Conservation (phyloP, 768 basidiomycete species). For the Boletus patriciae region DNA sequence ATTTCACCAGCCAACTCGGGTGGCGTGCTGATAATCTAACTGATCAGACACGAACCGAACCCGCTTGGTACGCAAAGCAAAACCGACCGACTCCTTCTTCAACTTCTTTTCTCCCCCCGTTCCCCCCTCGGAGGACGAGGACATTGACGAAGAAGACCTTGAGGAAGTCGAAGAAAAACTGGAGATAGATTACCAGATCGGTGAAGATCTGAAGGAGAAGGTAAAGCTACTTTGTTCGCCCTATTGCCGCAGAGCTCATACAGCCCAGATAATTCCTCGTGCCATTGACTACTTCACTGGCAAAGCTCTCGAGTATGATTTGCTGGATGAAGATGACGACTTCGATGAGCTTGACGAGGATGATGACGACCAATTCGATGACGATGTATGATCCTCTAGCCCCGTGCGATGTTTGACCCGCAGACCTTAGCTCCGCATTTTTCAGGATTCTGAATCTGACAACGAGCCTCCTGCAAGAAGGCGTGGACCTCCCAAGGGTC, state of each 20-base stretch:
- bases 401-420: conserved; percentile 15
- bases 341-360: conserved; percentile 58
- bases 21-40: conserved; percentile 1
- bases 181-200: conserved; percentile 96
- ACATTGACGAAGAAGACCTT: conserved; percentile 80
- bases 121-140: conserved; percentile 68
- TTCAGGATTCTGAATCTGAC: conserved; percentile 70
- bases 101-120: conserved; percentile 92
- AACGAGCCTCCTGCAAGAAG: conserved; percentile 57
- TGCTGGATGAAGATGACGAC: conserved; percentile 54
- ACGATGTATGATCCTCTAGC: conserved; percentile 47
- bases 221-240: conserved; percentile 38
- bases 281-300: conserved; percentile 98
- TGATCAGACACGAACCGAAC: conserved; percentile 76
- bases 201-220: conserved; percentile 97
- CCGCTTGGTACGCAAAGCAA: conserved; percentile 80
- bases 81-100: conserved; percentile 95
- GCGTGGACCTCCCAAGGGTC: conserved; percentile 58
- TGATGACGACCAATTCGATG: conserved; percentile 55
- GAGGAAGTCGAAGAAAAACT: conserved; percentile 91
- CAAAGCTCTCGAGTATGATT: conserved; percentile 86
- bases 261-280: conserved; percentile 79
- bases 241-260: background rate
- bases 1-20: background rate
- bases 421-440: conserved; percentile 18